Conservation (phyloP, 2,329 filamentous ascomycete genomes). For the Periconia macrospinosa region DNA sequence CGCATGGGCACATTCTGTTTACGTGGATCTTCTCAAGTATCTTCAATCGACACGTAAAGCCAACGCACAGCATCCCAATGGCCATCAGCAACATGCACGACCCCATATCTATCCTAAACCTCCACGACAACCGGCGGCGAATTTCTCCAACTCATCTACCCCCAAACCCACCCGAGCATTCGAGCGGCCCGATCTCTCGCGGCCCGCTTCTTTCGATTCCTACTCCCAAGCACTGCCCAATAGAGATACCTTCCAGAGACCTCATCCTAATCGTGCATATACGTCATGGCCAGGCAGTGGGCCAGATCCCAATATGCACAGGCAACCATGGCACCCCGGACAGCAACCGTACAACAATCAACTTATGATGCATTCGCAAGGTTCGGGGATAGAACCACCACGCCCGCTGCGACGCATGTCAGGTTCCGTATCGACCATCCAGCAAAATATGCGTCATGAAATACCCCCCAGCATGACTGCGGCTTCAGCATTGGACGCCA, state of each 20-base stretch:
- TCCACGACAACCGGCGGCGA: slow-evolving; percentile 58
- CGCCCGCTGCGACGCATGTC: slow-evolving; percentile 39
- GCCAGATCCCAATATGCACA: slow-evolving; percentile 15
- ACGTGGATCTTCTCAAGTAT: slow-evolving; percentile 52
- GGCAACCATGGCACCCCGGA: slow-evolving; percentile 31
- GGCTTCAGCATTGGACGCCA: slow-evolving; percentile 40
- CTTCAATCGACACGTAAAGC: slow-evolving; percentile 50
- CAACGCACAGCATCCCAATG: slow-evolving; percentile 44
- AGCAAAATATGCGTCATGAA: slow-evolving; percentile 30
- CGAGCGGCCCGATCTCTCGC: slow-evolving; percentile 35
- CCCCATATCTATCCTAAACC: slow-evolving; percentile 65
- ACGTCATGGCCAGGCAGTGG: slow-evolving; percentile 30
- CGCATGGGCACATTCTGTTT: slow-evolving; percentile 51
- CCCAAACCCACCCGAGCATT: slow-evolving; percentile 30
- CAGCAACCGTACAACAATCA: slow-evolving; percentile 19
- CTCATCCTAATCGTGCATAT: slow-evolving; percentile 32
- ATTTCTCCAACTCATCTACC: slow-evolving; percentile 46
- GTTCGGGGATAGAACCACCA: slow-evolving; percentile 26
- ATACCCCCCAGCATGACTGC: slow-evolving; percentile 39
- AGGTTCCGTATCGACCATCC: slow-evolving; percentile 32
- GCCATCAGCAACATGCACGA: slow-evolving; percentile 48
- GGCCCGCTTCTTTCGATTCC: slow-evolving; percentile 27
- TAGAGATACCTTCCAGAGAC: slow-evolving; percentile 19
- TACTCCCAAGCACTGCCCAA: slow-evolving; percentile 22
- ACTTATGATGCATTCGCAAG: slow-evolving; percentile 21